phyloP scores from a whole-genome alignment of 2,329 filamentous ascomycete species.

The Ophiostoma montium region DNA sequence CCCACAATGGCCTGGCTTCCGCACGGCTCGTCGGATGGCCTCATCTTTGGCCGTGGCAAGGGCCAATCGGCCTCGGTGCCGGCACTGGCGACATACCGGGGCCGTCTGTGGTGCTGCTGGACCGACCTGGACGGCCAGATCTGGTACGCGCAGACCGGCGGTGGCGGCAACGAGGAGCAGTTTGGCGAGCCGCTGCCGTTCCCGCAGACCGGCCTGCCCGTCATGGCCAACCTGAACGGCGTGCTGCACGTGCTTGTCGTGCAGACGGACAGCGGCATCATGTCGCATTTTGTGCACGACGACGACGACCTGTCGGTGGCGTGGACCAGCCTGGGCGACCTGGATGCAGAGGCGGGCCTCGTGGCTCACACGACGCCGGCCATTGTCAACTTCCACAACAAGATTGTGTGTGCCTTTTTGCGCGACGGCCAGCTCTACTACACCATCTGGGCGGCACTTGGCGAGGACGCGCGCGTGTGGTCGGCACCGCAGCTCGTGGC shows the following conservation, averaged over 20 bases:
- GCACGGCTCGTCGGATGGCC: slow-evolving; percentile 18
- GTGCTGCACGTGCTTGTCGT: slow-evolving; percentile 21
- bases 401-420: slow-evolving; percentile 21
- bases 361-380: slow-evolving; percentile 17
- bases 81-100: slow-evolving; percentile 22
- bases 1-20: slow-evolving; percentile 18
- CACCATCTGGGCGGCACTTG: slow-evolving; percentile 16
- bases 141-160: slow-evolving; percentile 20
- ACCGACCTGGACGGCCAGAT: slow-evolving; percentile 18
- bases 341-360: slow-evolving; percentile 15
- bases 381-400: slow-evolving; percentile 22
- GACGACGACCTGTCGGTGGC: slow-evolving; percentile 15
- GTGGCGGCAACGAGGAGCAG: slow-evolving; percentile 13
- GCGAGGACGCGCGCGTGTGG: slow-evolving; percentile 12
- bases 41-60: slow-evolving; percentile 15
- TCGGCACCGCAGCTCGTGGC: slow-evolving; percentile 9
- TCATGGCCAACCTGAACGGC: slow-evolving; percentile 21
- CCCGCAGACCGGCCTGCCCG: slow-evolving; percentile 19
- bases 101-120: slow-evolving; percentile 24
- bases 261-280: slow-evolving; percentile 16
- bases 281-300: slow-evolving; percentile 21
- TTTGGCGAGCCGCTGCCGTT: slow-evolving; percentile 19
- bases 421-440: slow-evolving; percentile 18
- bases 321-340: slow-evolving; percentile 16
- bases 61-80: slow-evolving; percentile 21